Evolutionary conservation across 768 basidiomycete species (phyloP), one percentile per base, ranked within the genome.

Genomic region (Auricularia cornea): DNA sequence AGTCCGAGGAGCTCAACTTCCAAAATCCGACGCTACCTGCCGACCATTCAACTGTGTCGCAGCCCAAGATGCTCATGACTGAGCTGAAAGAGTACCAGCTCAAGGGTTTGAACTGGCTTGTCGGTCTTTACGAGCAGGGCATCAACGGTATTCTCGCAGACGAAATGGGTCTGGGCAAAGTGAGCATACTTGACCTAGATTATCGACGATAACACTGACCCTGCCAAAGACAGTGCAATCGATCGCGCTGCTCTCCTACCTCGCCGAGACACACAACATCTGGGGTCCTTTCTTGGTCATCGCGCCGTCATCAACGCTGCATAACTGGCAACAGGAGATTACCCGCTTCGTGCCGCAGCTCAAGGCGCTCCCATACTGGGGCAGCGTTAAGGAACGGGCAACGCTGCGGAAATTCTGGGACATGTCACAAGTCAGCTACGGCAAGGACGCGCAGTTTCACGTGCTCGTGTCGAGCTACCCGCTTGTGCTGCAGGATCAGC

Each of bases 201-300:
- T 28, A 32, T 26, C 54, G 54, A 26, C 26, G 23, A 41, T 41
- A 57, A 29, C 54, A 30, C 63, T 33, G 16, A n/a, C n/a, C n/a
- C n/a, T n/a, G n/a, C n/a, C n/a, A n/a, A 33, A 93, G 90, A 98
- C 97, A 20, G 93, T 99, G 3, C 97, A 99, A 81, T 98, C 95
- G 0, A 98, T 99, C 57, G 96, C 97, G 16, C 76, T 99, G 5
- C 81, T 99, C 56, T 92, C 95, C 6, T 96, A 98, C 74, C 85
- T 99, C 18, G 95, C 96, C 1, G 97, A 99, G 77, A 87, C 86
- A 0, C 97, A 98, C 72, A 92, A 98, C 70, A 97, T 98, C 64
- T 99, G 97, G 97, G 97, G 97, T 0, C 97, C 97, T 14, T 99
- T 99, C 81, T 82, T 99, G 26, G 95, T 99, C 59, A 94, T 99